Base-by-base conservation (phyloP, 2,329 filamentous ascomycete genomes). In the Aspergillus costaricaensis region DNA sequence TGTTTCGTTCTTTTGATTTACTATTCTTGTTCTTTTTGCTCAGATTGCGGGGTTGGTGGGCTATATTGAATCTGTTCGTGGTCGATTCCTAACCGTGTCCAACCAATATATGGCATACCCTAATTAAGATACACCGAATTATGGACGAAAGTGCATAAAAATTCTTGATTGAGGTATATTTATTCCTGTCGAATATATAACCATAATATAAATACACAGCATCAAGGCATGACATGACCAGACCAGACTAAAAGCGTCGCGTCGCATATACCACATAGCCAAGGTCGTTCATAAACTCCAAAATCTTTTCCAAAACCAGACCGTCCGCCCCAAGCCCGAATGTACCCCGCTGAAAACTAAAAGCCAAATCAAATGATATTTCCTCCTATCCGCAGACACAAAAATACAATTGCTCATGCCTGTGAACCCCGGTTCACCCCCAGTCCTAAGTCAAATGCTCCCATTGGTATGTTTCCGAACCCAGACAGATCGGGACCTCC, bases 391-490 rank as follows among this genome's bases (percentile, higher is more conserved):
- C 1, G 4, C 8, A 17, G 10, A 14, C 14, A 30, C 8, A n/a
- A 17, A 5, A 6, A 14, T n/a, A 14, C 14, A 15, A 5, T n/a
- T 14, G n/a, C 36, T 54, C 50, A 62, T 39, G 61, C 60, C 55
- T 57, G 36, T 60, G 63, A 15, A 59, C 62, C 54, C 19, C 55
- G 64, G 19, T 64, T 62, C 58, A 71, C 65, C 2, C 66, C 66
- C 17, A 73, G 62, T 12, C 70, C 66, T 14, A 74, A 57, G 48
- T 72, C 68, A 55, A 69, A 76, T 17, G 67, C 64, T 25, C 67
- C 65, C 53, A 75, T 60, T 1, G 68, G 55, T 43, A 75, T 62
- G 30, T 67, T 67, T 3, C 66, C 65, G 23, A 73, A 70, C 19
- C 60, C 59, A 12, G 68, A 62, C 48, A 74, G 63, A 32, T 68